These are phyloP conservation scores for Diaporthe sp. DNA, from an alignment of 2,329 filamentous ascomycete species.

Conservation along the genomic window DNA sequence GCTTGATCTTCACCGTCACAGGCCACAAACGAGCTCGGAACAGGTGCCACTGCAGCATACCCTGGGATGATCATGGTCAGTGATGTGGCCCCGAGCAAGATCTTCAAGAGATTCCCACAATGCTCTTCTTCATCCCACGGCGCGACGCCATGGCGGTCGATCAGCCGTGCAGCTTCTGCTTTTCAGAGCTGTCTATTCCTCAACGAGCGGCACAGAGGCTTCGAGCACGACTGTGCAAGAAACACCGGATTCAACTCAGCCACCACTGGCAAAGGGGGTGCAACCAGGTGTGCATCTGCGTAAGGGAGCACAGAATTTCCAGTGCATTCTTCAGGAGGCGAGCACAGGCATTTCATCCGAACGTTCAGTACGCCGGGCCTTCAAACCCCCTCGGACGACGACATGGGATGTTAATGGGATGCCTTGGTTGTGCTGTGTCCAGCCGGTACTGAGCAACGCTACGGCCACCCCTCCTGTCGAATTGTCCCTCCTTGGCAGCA, in stretches of 20 bases:
- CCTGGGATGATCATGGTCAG: conserved; percentile 23
- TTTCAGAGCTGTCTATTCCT: background rate
- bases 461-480: conserved; percentile 30
- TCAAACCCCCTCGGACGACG: conserved; percentile 8
- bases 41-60: background rate
- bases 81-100: conserved; percentile 10
- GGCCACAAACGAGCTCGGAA: background rate
- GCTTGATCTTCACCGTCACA: conserved; percentile 4
- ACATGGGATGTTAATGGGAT: conserved; percentile 27
- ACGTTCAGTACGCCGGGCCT: background rate
- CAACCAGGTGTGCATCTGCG: background rate
- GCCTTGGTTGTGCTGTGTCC: background rate
- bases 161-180: conserved; percentile 16
- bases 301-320: background rate
- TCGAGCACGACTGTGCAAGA: background rate
- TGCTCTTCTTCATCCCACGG: conserved; percentile 18
- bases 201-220: background rate
- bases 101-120: conserved; percentile 10
- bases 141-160: conserved; percentile 16
- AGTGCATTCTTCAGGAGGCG: background rate
- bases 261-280: background rate
- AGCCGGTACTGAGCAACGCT: background rate
- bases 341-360: conserved; percentile 10
- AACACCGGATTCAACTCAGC: background rate
- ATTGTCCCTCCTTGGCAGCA: conserved; percentile 17